Evolutionary conservation across 75 land plant genomes (phyloP), one percentile per base, ranked within the genome.

Genomic region (Pinus tabuliformis): DNA sequence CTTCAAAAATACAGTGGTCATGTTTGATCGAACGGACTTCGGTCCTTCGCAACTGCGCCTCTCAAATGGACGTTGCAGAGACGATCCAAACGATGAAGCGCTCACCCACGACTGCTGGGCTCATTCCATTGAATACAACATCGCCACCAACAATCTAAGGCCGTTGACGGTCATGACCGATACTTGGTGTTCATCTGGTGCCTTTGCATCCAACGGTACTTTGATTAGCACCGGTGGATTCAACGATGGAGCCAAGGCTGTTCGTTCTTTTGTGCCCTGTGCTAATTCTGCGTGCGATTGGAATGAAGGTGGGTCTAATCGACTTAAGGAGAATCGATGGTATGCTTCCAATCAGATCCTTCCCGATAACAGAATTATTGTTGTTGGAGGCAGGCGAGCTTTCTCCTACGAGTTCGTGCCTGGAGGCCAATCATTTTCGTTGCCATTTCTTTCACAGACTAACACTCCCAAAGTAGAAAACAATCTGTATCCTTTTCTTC

Each of bases 151-250:
- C 36, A 62, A 5, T 0, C 15, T 62, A 16, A 62, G 64, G n/a
- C n/a, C n/a, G n/a, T n/a, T n/a, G n/a, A n/a, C n/a, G n/a, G n/a
- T n/a, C n/a, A n/a, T n/a, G n/a, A n/a, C n/a, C n/a, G n/a, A n/a
- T n/a, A n/a, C n/a, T n/a, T n/a, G n/a, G 87, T 85, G 87, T 72
- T 86, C 85, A 63, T 82, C 90, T 0, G 90, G 80, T 7, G 64
- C 80, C 58, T 79, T 85, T 59, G 59, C 71, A 12, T 76, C 76
- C n/a, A 26, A 82, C 77, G 90, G 87, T 15, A 80, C 78, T 4
- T 59, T 88, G 15, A 65, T 80, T 4, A 87, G 83, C 66, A 77
- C 84, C 2, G 90, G 90, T 18, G 90, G 90, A 28, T 62, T 75
- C 77, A 22, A 22, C 30, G 72, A 78, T n/a, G 89, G 89, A 21